Base-by-base conservation (phyloP, 305 asterid genomes). In the Stenogyne calaminthoides region DNA sequence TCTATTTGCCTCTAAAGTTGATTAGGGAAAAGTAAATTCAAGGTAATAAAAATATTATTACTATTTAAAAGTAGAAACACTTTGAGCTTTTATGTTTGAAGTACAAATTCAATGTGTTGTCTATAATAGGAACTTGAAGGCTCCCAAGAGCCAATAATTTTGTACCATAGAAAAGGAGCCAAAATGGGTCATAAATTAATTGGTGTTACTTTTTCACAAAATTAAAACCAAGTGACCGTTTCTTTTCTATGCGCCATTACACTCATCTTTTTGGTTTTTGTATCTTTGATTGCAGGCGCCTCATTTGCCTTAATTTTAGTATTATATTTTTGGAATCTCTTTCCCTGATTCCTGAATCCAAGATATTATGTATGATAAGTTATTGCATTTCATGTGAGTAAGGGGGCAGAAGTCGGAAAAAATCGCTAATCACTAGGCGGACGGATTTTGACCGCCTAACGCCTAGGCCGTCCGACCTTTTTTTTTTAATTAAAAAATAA, bases 141-240 rank as follows among this genome's bases (percentile, higher is more conserved):
- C 77, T 78, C 56, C 63, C 14, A 72, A 47, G 64, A 71, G 82
- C 69, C 74, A 63, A 69, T 71, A 80, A 67, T 81, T 83, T 83
- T 83, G 84, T 83, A 83, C 77, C 32, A 20, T 55, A 79, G 80
- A 67, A 42, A 77, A 61, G 62, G 32, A 62, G 61, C 62, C n/a
- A 58, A 46, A 68, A 68, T 71, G 69, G 65, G 22, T 59, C 65
- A 72, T 52, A n/a, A n/a, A n/a, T n/a, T n/a, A 18, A 18, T 16
- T 51, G 25, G 68, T 71, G 54, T 15, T 40, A 25, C 49, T 25
- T 49, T 37, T 57, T 52, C 9, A 52, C 59, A 44, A 44, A 25
- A 44, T 44, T 44, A 44, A 44, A 44, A 44, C 12, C 16, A 40
- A 40, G 47, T 40, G 47, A 40, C 10, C 47, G 3, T 9, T 40